These are phyloP conservation scores for Yamadazyma atmosphaerica DNA, from an alignment of 1,139 yeast genomes.

Conservation along the genomic window DNA sequence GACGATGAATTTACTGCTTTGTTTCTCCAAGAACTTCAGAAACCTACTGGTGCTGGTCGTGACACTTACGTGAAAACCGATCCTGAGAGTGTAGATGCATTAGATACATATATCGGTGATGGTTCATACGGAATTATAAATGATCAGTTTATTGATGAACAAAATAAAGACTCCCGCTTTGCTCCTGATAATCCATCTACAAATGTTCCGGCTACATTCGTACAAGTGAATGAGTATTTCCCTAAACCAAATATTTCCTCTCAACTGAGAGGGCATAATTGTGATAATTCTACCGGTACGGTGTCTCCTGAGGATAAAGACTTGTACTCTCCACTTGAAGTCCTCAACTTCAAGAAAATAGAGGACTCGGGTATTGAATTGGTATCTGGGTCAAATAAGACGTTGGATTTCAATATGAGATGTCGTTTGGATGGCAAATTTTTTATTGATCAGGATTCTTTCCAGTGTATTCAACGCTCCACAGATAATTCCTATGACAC, in stretches of 20 bases:
- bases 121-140: background rate
- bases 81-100: background rate
- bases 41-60: background rate
- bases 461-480: background rate
- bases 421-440: background rate
- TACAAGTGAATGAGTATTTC: background rate
- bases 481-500: background rate
- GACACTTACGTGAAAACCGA: background rate
- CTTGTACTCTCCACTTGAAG: background rate
- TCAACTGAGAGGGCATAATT: too few species aligned
- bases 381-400: background rate
- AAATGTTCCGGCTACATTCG: background rate
- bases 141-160: background rate
- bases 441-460: background rate
- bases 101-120: background rate
- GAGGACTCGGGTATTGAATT: background rate
- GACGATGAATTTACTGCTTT: background rate
- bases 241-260: too few species aligned
- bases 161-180: background rate
- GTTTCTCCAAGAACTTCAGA: constrained; percentile 1
- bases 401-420: background rate
- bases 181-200: background rate
- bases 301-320: background rate
- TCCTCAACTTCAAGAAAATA: background rate
- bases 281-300: too few species aligned